These are phyloP conservation scores for Hawksworthiomyces lignivorus DNA, from an alignment of 2,329 filamentous ascomycete species.

Conservation along the genomic window DNA sequence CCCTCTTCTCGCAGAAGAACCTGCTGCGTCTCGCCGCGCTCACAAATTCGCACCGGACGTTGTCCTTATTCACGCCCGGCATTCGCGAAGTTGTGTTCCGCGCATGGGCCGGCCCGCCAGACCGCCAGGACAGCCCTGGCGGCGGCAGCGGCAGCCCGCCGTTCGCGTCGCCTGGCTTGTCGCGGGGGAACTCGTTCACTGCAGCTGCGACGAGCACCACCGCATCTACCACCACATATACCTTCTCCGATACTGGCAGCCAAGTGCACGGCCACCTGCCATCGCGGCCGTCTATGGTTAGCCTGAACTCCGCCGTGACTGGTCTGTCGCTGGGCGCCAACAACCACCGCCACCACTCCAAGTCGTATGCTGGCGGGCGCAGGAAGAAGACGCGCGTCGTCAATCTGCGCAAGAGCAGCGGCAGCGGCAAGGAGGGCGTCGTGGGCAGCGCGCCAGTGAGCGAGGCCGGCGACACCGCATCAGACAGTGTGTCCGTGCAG, in stretches of 20 bases:
- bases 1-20: slow-evolving; percentile 93
- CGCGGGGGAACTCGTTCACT: slow-evolving; percentile 56
- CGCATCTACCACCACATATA: slow-evolving; percentile 59
- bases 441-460: slow-evolving; percentile 38
- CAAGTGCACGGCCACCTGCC: slow-evolving; percentile 53
- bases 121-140: slow-evolving; percentile 51
- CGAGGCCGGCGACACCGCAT: slow-evolving; percentile 41
- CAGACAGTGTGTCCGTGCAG: slow-evolving; percentile 42
- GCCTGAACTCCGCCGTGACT: slow-evolving; percentile 51
- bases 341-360: slow-evolving; percentile 45
- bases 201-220: slow-evolving; percentile 49
- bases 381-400: slow-evolving; percentile 82
- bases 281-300: slow-evolving; percentile 61
- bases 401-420: slow-evolving; percentile 62
- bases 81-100: slow-evolving; percentile 86
- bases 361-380: slow-evolving; percentile 51
- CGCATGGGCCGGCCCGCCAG: slow-evolving; percentile 77
- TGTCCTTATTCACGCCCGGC: slow-evolving; percentile 87
- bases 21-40: slow-evolving; percentile 73
- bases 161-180: slow-evolving; percentile 44
- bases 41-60: slow-evolving; percentile 79
- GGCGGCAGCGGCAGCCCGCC: slow-evolving; percentile 35
- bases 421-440: slow-evolving; percentile 20
- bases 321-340: slow-evolving; percentile 57
- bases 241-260: slow-evolving; percentile 65